Conservation (phyloP, 768 basidiomycete genomes). For the Trametes maxima region DNA sequence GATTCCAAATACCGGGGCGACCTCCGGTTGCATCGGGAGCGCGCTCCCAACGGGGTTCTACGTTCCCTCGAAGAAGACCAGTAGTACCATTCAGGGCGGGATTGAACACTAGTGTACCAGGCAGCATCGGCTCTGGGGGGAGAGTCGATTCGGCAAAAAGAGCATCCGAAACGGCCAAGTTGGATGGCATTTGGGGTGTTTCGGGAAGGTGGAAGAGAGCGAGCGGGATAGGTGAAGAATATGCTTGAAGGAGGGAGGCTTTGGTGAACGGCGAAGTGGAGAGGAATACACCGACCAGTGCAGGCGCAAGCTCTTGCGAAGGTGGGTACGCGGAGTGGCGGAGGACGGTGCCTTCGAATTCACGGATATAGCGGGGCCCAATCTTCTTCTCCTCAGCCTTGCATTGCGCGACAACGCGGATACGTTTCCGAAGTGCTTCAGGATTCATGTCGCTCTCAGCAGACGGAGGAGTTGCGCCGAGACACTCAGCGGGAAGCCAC, state of each 20-base stretch:
- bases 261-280: conserved; percentile 83
- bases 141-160: too few species aligned
- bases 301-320: conserved; percentile 13
- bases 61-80: conserved; percentile 59
- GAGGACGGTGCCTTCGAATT: conserved; percentile 86
- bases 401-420: conserved; percentile 86
- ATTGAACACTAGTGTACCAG: conserved; percentile 69
- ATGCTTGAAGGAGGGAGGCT: conserved; percentile 65
- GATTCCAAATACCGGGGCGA: conserved; percentile 49
- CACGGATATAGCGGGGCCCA: conserved; percentile 80
- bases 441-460: neutral
- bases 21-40: conserved; percentile 20
- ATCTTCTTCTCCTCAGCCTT: conserved; percentile 87
- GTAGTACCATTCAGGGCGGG: conserved; percentile 55
- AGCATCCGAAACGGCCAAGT: neutral
- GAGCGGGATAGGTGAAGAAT: conserved; percentile 77
- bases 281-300: conserved; percentile 72
- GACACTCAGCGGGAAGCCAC: conserved; percentile 63
- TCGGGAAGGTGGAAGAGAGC: conserved; percentile 76
- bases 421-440: conserved; percentile 42
- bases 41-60: conserved; percentile 73
- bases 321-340: conserved; percentile 38
- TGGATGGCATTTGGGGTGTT: neutral
- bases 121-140: neutral
- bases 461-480: neutral